Evolutionary conservation across 805 yeast species (phyloP), one percentile per base, ranked within the genome.

Genomic region (Myxozyma sirexii): DNA sequence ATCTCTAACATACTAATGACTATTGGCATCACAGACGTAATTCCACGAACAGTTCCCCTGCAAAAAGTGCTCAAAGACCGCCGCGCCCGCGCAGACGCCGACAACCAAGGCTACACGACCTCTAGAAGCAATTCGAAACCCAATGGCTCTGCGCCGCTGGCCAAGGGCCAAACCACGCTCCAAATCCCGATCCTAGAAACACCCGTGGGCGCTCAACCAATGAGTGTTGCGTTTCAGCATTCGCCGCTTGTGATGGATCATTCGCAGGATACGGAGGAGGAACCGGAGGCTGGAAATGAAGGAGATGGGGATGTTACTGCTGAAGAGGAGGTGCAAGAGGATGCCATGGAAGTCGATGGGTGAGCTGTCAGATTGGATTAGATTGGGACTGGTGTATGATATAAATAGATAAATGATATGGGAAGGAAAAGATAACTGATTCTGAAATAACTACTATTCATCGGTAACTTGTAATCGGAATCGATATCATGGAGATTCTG

Each of bases 41-140:
- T 64, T 24, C 67, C 68, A 17, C 56, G 56, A 13, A 60, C 67
- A 26, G 58, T 64, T 13, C 54, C 67, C 39, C 56, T 64, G 19
- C 37, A 46, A 17, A 64, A 64, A 31, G 67, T 61, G 1, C 48
- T 62, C 13, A 52, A 56, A 41, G 66, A 54, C 43, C 57, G 59
- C 7, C 31, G 41, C 10, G 52, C 27, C 15, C 52, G 57, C 10
- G 37, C 47, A 8, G 57, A 45, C 7, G 33, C 39, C 23, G 52
- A 37, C n/a, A 41, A 42, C 31, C 49, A 52, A 27, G 49, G 56
- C 42, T 35, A 41, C 45, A 13, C 29, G 35, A 12, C 27, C 31
- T n/a, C 37, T 17, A 50, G 15, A n/a, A 5, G 35, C 33, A 23
- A 13, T 27, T 35, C 38, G 3, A 55, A 33, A 33, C 23, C 48